Conservation (phyloP, 371 early-diverging fungal species). For the Polyrhizophydium stewartii region DNA sequence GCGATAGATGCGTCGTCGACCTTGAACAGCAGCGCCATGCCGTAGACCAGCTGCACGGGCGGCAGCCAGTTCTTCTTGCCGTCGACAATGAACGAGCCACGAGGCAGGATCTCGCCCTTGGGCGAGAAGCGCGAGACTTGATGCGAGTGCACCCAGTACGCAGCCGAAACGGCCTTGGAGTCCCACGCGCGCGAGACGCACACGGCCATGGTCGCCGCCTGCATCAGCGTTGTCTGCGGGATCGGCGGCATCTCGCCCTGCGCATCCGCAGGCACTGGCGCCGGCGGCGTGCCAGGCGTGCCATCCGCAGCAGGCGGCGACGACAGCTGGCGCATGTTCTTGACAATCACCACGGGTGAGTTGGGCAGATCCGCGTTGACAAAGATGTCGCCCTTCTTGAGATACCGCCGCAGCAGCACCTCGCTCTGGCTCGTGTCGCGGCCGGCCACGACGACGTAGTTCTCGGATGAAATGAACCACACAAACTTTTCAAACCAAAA, state of each 20-base stretch:
- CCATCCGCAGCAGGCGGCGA: neutral
- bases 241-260: conserved; percentile 37
- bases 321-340: conserved; percentile 54
- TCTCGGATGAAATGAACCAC: conserved; percentile 97
- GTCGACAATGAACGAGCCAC: conserved; percentile 96
- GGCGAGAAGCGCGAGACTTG: conserved; percentile 97
- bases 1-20: conserved; percentile 58
- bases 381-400: conserved; percentile 78
- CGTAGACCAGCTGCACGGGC: conserved; percentile 94
- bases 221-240: conserved; percentile 86
- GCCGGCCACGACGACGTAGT: conserved; percentile 94
- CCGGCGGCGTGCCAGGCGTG: no score
- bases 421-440: conserved; percentile 98
- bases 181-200: conserved; percentile 98
- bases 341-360: conserved; percentile 90
- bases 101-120: conserved; percentile 93
- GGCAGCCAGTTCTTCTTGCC: conserved; percentile 95
- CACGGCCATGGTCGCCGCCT: conserved; percentile 96
- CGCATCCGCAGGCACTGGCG: neutral
- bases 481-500: conserved; percentile 99
- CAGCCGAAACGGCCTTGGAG: conserved; percentile 89
- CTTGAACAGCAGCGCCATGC: conserved; percentile 92
- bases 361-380: conserved; percentile 97
- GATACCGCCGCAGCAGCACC: conserved; percentile 77
- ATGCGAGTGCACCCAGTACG: conserved; percentile 93